Evolutionary conservation across 2,329 filamentous ascomycete genomes (phyloP).

Genomic region (Orbilia javanica): DNA sequence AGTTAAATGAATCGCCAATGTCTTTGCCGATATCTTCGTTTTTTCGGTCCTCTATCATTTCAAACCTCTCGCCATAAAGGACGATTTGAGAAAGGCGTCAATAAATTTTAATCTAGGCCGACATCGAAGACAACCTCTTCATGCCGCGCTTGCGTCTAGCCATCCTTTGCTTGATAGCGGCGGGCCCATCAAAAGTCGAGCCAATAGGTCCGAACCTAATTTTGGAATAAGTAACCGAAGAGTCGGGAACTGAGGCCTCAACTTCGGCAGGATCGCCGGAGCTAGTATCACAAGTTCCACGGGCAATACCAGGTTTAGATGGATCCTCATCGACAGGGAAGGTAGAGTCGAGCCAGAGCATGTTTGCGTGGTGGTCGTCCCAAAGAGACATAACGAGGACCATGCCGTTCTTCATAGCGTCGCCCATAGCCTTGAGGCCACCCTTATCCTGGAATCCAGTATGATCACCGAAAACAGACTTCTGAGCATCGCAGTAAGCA

Average conservation of each 20-base stretch:
- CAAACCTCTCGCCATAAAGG: neutral
- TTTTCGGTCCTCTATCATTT: neutral
- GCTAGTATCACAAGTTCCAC: constrained; percentile 70
- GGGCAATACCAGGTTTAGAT: constrained; percentile 68
- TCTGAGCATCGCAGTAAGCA: constrained; percentile 52
- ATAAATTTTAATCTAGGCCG: neutral
- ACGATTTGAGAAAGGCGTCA: neutral
- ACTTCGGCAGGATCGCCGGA: constrained; percentile 70
- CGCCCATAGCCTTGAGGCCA: constrained; percentile 54
- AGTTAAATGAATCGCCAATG: constrained; percentile 27
- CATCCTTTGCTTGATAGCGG: constrained; percentile 53
- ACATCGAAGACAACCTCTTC: constrained; percentile 43
- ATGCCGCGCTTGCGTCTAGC: constrained; percentile 46
- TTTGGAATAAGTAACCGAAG: constrained; percentile 72
- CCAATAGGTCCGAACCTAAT: constrained; percentile 73
- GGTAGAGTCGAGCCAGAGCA: constrained; percentile 74
- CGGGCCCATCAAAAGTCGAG: constrained; percentile 67
- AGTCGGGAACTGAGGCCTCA: constrained; percentile 67
- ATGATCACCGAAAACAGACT: constrained; percentile 48
- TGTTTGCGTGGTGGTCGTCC: constrained; percentile 72
- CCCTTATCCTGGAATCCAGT: constrained; percentile 56
- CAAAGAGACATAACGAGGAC: constrained; percentile 63
- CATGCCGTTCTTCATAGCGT: constrained; percentile 58
- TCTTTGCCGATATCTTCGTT: neutral
- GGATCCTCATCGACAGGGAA: constrained; percentile 66